Evolutionary conservation across 306 rosid species (phyloP), one percentile per base, ranked within the genome.

Genomic region (Castanea sativa): DNA sequence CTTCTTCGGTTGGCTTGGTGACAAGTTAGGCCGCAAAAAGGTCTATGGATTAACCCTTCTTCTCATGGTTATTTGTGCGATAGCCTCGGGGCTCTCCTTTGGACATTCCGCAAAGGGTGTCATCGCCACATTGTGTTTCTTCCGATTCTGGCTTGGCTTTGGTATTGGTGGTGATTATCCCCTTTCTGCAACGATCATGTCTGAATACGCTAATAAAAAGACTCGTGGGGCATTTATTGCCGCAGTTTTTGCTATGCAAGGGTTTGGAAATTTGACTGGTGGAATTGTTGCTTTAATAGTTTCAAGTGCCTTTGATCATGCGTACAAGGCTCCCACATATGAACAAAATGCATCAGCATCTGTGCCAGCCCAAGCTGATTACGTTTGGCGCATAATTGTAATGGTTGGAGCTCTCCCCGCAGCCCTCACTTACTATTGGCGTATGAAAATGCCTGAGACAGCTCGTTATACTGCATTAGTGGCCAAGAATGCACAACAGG

Each of bases 1-100:
- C 63, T 94, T 94, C 81, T 94, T 94, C n/a, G 98, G 98, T 5
- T 94, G 98, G 98, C 94, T 94, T 1, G 97, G 98, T 3, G 98
- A 94, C 88, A 94, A 92, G 73, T 0, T 92, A 77, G 98, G 98
- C 3, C 84, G 98, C 16, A 94, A 94, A 41, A 87, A 15, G 64
- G 97, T 94, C 18, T 94, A 94, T 53, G 97, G 98, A 0, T 1
- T 94, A 16, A 94, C 97, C 2, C 92, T 92, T 19, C 32, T 92
- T 74, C 86, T 92, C 45, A 94, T 94, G 98, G 91, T 94, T 3
- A 3, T 84, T 0, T 87, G 92, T 77, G 92, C 98, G 38, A 1
- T 94, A 56, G 97, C 83, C 74, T 91, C 94, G 0, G 97, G 97
- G 6, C 93, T 94, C 7, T 90, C 96, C 5, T 86, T 92, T 13